Base-by-base conservation (phyloP, 2,329 filamentous ascomycete genomes). In the Purpureocillium takamizusanense region DNA sequence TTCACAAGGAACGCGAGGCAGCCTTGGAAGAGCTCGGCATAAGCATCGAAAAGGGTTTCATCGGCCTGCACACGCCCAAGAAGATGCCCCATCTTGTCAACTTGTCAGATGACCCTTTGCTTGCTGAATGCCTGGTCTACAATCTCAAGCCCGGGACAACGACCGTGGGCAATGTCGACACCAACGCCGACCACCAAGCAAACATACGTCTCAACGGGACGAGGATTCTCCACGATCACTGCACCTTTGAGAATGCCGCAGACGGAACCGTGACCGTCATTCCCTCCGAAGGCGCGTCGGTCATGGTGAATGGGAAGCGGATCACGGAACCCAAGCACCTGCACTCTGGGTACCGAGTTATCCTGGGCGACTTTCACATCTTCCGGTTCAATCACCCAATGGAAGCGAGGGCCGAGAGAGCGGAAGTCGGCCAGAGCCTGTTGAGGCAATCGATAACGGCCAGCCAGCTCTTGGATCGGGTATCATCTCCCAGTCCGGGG, bases 21-120 rank as follows among this genome's bases (percentile, higher is more conserved):
- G 92, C 92, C 9, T 69, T 98, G 33, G 92, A 98, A 65, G 92
- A 98, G 59, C 74, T 98, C 32, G 92, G 92, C 47, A 97, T 98
- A 63, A 97, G 89, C 61, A 98, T 98, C 48, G 92, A 98, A 57
- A 98, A 98, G 61, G 92, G 92, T 7, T 95, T 95, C 54, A 82
- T 98, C 44, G 92, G 92, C 12, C 69, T 98, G 44, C 90, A 87
- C 43, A 97, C 89, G 15, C 92, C 92, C 1, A 98, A 98, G 67
- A 95, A 95, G 65, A 98, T 97, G 86, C 92, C 92, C 8, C 92
- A 98, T 78, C 66, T 98, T 62, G 92, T 98, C 62, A 98, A 98
- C 59, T 66, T 98, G 49, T 95, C 89, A n/a, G 86, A 92, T 56
- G 86, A 92, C 55, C 92, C 92, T 8, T 70, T 98, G 25, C 73